These are phyloP conservation scores for Aspergillus sp. DNA, from an alignment of 2,329 filamentous ascomycete species.

Conservation along the genomic window DNA sequence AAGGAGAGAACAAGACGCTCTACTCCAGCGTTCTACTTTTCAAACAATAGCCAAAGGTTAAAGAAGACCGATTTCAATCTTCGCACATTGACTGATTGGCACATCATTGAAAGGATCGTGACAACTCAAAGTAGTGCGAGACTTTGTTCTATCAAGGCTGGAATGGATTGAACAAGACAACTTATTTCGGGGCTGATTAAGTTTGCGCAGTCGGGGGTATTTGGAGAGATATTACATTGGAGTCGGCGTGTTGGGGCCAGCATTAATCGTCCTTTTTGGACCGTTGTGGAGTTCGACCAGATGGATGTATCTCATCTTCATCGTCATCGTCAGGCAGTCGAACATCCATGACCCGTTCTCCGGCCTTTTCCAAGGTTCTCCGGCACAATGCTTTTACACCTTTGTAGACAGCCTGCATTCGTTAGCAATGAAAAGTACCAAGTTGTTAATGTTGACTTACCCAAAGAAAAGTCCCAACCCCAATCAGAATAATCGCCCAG, in stretches of 20 bases:
- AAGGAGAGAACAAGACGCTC: conserved; percentile 30
- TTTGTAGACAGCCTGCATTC: conserved; percentile 69
- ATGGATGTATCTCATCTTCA: conserved; percentile 43
- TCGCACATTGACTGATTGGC: conserved; percentile 97
- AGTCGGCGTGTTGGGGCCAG: no score
- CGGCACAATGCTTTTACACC: conserved; percentile 70
- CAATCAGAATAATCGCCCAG: conserved; percentile 73
- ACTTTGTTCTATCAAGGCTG: neutral
- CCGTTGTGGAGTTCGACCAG: conserved; percentile 8
- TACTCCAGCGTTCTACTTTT: conserved; percentile 16
- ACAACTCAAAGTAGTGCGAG: conserved; percentile 96
- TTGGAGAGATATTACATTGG: no score
- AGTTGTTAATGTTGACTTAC: conserved; percentile 45
- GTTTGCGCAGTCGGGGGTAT: neutral
- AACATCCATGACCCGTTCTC: conserved; percentile 78
- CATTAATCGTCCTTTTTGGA: conserved; percentile 23
- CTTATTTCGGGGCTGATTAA: neutral
- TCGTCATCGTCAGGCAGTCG: conserved; percentile 50
- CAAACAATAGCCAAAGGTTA: conserved; percentile 26
- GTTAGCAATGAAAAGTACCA: conserved; percentile 11
- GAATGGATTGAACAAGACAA: neutral
- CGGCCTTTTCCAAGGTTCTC: conserved; percentile 68
- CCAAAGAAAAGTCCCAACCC: conserved; percentile 72
- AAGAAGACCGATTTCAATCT: conserved; percentile 51
- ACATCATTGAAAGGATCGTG: conserved; percentile 76